Conservation (phyloP, 768 basidiomycete genomes). For the Rhizopogon salebrosus region DNA sequence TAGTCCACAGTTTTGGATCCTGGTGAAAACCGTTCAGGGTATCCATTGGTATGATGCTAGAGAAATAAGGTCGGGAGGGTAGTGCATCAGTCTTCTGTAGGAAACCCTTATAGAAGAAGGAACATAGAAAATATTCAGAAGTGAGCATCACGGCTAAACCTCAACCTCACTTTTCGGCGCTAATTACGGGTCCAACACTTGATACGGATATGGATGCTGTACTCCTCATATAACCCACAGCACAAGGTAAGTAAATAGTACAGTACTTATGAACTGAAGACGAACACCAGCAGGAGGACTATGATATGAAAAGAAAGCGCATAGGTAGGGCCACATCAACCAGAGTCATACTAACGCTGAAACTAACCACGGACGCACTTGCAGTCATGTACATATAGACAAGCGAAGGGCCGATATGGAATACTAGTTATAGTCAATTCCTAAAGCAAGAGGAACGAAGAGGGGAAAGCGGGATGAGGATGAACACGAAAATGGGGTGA, state of each 20-base stretch:
- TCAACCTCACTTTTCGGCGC: no score
- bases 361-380: neutral
- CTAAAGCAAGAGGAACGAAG: constrained; percentile 4
- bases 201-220: neutral
- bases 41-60: no score
- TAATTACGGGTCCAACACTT: no score
- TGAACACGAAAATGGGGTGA: neutral
- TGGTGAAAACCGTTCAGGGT: constrained; percentile 55
- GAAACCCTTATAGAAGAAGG: no score
- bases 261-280: constrained; percentile 2
- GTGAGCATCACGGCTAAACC: no score
- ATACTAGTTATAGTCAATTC: constrained; percentile 17
- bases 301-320: constrained; percentile 1
- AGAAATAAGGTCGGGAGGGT: no score
- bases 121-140: no score
- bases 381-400: constrained; percentile 24
- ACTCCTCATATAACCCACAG: constrained; percentile 1
- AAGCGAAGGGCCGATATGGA: constrained; percentile 16
- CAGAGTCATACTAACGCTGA: neutral
- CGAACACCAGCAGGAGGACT: neutral
- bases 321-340: constrained; percentile 2
- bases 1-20: constrained; percentile 41
- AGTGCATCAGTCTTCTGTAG: no score
- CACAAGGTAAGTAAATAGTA: neutral
- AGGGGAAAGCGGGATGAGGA: neutral